Base-by-base conservation (phyloP, 352 stramenopile genomes). In the Phytophthora fragariaefolia region DNA sequence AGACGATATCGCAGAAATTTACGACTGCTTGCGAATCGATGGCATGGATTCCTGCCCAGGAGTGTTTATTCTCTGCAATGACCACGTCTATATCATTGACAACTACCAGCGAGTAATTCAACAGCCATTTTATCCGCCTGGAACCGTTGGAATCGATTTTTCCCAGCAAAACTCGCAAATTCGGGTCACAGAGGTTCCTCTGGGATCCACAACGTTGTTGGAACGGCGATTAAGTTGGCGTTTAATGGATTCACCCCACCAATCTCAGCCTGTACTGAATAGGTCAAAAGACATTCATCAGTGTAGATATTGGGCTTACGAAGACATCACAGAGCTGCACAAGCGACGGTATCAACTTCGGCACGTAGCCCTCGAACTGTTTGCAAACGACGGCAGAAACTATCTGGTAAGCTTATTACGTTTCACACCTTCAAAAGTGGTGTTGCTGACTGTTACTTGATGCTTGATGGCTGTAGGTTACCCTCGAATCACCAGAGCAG, bases 1-100 rank as follows among this genome's bases (percentile, higher is more conserved):
- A 2, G 84, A 92, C 38, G 84, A 91, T 10, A 87, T 92, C 22
- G 63, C 76, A 18, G 75, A 89, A 32, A 85, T 91, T 15, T 83
- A 80, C 36, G 82, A 92, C 53, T 92, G 84, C 46, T 72, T 90
- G 47, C 77, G 84, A 23, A 83, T 92, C 42, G 84, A 92, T 32
- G 84, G 84, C n/a, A 89, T 91, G 80, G 84, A 91, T 67, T 88
- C 83, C 17, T 91, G 80, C 50, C 84, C 84, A 3, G 83, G 84
- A 0, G 79, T 92, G 4, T 90, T 92, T 46, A 69, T 92, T 23
- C 23, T 92, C 0, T 87, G 82, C 68, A 90, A 76, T 34, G 74
- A 88, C 34, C 75, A 91, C 45, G 60, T 85, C 22, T 92, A 92
- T 55, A 91, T 91, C 27, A 66, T 92, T 7, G 84, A 92, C 58